Base-by-base conservation (phyloP, 2,329 filamentous ascomycete species). In the Tolypocladium tundrense region DNA sequence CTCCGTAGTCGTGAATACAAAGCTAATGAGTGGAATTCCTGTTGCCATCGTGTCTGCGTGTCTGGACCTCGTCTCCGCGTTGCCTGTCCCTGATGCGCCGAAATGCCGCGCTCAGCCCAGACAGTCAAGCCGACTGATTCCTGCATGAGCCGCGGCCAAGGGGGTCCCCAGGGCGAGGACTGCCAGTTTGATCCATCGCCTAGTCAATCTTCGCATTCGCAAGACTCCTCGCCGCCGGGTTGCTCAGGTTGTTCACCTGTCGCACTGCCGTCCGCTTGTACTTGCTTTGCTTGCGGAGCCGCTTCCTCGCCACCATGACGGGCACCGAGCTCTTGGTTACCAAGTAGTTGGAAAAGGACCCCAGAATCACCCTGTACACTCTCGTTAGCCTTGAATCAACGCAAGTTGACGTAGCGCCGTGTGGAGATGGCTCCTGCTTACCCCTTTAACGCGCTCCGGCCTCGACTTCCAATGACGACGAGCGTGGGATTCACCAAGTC, bases 321-420 rank as follows among this genome's bases (percentile, higher is more conserved):
- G 94, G 94, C 19, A 96, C 91, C 2, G 90, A 96, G 62, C 91
- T 96, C 76, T 97, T 97, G 42, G 91, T 96, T 39, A 99, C 92
- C 9, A 99, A 80, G 68, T 99, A 99, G 70, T 97, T 97, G 60
- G 90, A 96, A 73, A 99, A 97, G 0, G 92, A 97, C 33, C 94
- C 94, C 37, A 99, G 81, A 60, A 99, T 87, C 27, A 97, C 93
- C 69, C 92, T 95, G 65, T 53, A 24, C 40, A 54, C 4, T 2
- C 2, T n/a, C n/a, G 69, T 78, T 68, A 75, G 72, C 59, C 50
- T 45, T 58, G 19, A 21, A n/a, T 16, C 56, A 24, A 50, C 40
- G 35, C 19, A 33, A 40, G 8, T 21, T 51, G 54, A 11, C 24
- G 11, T 16, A 24, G 16, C 37, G 39, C 16, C 42, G 14, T 3